Conservation (phyloP, 108 stramenopile genomes). For the Heterococcus sp. region DNA sequence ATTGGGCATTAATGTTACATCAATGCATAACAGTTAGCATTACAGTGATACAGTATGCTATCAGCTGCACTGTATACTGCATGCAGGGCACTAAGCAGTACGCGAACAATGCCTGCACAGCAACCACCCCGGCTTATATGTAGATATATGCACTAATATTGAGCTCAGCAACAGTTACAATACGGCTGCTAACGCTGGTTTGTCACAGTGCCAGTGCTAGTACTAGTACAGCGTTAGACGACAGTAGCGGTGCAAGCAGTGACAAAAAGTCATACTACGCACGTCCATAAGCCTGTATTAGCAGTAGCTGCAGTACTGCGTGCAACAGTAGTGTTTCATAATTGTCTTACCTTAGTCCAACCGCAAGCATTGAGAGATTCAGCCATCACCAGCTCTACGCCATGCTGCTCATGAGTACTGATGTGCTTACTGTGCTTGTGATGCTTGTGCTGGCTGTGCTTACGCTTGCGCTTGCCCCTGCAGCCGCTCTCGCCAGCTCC, state of each 20-base stretch:
- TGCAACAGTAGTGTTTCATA: background rate
- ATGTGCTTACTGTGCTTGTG: too few species aligned
- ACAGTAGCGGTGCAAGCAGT: background rate
- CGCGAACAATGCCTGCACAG: background rate
- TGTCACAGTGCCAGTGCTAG: background rate
- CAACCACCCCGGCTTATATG: background rate
- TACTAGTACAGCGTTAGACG: background rate
- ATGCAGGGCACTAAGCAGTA: background rate
- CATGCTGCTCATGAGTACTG: too few species aligned
- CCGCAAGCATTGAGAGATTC: background rate
- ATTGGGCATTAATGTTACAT: background rate
- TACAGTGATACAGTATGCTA: background rate
- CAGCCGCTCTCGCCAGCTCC: too few species aligned
- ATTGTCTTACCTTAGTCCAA: background rate
- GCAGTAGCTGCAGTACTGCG: background rate
- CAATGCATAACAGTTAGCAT: background rate
- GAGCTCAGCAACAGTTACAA: background rate
- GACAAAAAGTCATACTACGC: background rate
- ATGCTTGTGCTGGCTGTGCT: too few species aligned
- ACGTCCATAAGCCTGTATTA: background rate
- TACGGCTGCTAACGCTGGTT: background rate
- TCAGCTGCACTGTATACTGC: background rate
- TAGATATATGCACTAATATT: background rate
- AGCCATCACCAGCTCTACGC: background rate
- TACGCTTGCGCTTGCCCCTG: too few species aligned